Conservation (phyloP, 495 filamentous ascomycete genomes). For the Tuber magnatum region DNA sequence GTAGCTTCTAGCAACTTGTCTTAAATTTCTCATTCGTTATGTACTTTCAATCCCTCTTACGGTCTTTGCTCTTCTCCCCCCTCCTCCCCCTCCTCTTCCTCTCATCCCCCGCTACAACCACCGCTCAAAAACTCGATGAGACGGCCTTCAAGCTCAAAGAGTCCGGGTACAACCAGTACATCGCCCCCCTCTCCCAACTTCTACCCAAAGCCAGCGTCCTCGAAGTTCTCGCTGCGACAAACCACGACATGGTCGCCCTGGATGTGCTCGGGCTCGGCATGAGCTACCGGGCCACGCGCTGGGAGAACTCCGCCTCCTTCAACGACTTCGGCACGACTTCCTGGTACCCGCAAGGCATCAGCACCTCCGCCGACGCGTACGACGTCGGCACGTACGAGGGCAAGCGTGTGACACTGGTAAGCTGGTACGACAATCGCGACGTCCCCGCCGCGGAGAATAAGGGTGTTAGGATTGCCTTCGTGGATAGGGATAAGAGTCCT, state of each 20-base stretch:
- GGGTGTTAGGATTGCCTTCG: constrained; percentile 43
- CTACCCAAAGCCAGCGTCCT: constrained; percentile 40
- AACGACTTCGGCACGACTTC: constrained; percentile 42
- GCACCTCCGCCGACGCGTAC: constrained; percentile 43
- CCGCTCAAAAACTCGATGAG: not conserved
- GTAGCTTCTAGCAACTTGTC: not conserved
- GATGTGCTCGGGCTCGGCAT: not conserved
- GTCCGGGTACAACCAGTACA: constrained; percentile 29
- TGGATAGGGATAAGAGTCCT: constrained; percentile 36
- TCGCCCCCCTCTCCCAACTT: constrained; percentile 27
- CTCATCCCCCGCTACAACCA: not conserved
- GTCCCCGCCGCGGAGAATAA: constrained; percentile 29
- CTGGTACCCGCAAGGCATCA: constrained; percentile 46
- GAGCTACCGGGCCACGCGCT: constrained; percentile 32
- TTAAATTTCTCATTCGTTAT: not conserved
- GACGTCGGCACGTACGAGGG: constrained; percentile 41
- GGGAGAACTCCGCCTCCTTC: constrained; percentile 38
- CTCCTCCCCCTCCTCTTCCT: constrained; percentile 3
- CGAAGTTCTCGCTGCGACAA: constrained; percentile 42
- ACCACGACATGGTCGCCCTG: constrained; percentile 40
- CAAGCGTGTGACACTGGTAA: constrained; percentile 42
- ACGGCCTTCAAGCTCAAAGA: constrained; percentile 16
- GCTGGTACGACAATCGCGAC: constrained; percentile 40
- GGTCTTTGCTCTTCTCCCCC: not conserved
- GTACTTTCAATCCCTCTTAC: not conserved